Conservation (phyloP, 2,329 filamentous ascomycete species). For the Claviceps arundinis region DNA sequence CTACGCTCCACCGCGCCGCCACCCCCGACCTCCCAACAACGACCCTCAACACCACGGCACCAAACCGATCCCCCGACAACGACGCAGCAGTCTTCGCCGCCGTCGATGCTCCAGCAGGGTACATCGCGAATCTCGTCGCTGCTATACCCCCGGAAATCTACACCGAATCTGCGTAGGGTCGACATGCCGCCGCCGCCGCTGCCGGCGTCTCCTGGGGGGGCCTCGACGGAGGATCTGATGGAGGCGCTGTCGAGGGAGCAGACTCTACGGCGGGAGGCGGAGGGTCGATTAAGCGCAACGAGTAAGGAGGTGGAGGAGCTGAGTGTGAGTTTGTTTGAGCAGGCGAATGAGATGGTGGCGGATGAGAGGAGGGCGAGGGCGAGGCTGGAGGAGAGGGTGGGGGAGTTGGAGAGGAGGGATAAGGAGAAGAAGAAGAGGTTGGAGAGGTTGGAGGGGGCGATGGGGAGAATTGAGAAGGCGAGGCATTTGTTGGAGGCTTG, state of each 20-base stretch:
- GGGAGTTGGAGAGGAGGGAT: slow-evolving; percentile 55
- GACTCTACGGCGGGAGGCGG: slow-evolving; percentile 51
- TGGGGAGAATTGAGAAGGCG: slow-evolving; percentile 58
- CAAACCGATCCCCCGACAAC: background rate
- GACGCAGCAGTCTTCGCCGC: slow-evolving; percentile 7
- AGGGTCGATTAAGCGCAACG: slow-evolving; percentile 52
- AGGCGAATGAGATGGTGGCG: slow-evolving; percentile 82
- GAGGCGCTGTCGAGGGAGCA: slow-evolving; percentile 54
- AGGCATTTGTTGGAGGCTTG: slow-evolving; percentile 39
- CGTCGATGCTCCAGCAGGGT: slow-evolving; percentile 33
- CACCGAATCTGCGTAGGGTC: slow-evolving; percentile 5
- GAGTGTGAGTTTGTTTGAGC: slow-evolving; percentile 60
- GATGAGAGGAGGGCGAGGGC: slow-evolving; percentile 58
- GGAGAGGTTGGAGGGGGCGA: slow-evolving; percentile 57
- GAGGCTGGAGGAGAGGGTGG: slow-evolving; percentile 56
- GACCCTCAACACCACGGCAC: background rate
- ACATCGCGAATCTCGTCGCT: slow-evolving; percentile 33
- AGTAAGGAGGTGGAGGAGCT: slow-evolving; percentile 68
- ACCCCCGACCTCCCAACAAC: slow-evolving; percentile 7
- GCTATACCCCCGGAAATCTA: slow-evolving; percentile 32
- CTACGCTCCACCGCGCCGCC: slow-evolving; percentile 30
- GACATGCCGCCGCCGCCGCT: background rate
- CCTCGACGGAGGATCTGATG: slow-evolving; percentile 38
- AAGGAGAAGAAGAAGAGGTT: slow-evolving; percentile 54
- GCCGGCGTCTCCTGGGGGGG: slow-evolving; percentile 5